Evolutionary conservation across 768 basidiomycete genomes (phyloP), one percentile per base, ranked within the genome.

Genomic region (Leccinellum albellum): DNA sequence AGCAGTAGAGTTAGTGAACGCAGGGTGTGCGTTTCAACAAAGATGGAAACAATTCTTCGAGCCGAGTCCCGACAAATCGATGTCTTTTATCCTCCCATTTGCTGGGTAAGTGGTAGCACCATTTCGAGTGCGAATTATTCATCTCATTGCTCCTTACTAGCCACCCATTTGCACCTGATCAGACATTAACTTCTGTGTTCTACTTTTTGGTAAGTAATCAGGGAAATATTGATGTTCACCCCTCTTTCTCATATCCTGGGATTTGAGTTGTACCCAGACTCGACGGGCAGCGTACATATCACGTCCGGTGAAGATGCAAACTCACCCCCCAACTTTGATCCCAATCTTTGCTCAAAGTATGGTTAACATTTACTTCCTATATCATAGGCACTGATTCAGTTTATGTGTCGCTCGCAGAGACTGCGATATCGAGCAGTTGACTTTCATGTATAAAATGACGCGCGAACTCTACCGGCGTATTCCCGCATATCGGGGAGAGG

Each of bases 401-500:
- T 17, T 1, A 3, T 21, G 17, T 8, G 8, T 37, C 35, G 7
- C 35, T 3, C 0, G n/a, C 37, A 69, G 68, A 29, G 37, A 52
- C 2, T 26, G 74, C 6, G 82, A 83, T 63, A n/a, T 87, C 4
- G 75, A 66, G 0, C 69, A 77, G 24, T 60, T 85, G 46, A 72
- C 71, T 52, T 81, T 81, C 75, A 73, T 64, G 0, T 87, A 86
- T 66, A 88, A 87, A 60, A 77, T 76, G 55, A 53, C 65, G 4
- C 76, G 85, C 1, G 85, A 88, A 69, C 59, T 82, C 10, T 71
- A 74, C 3, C 78, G 86, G 31, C 80, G 86, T 15, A 81, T 85
- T 78, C 63, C 72, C 6, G 50, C 51, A 8, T 70, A 64, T 51
- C 64, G 64, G 0, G 68, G 68, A 31, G 68, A 68, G 46, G 51